A percentile compares a stretch with the other conserved stretches of the same genome.
Conservation (phyloP, 2,329 filamentous ascomycete genomes). For the Aotearoamyces nothofagi region DNA sequence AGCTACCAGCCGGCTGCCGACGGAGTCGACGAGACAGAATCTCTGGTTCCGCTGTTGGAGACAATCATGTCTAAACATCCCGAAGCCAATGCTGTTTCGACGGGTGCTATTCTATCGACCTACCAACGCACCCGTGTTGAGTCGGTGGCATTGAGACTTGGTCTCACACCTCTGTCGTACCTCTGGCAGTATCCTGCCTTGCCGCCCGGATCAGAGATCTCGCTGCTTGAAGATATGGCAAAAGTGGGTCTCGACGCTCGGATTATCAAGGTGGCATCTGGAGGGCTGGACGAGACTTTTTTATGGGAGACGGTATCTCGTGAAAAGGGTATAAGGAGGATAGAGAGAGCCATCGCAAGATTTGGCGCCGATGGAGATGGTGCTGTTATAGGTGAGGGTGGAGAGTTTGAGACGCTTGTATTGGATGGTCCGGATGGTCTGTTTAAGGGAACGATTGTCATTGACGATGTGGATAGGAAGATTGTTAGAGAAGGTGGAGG, state of each 20-base stretch:
- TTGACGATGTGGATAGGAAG: slow-evolving; percentile 36
- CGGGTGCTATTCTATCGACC: slow-evolving; percentile 84
- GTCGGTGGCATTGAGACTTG: slow-evolving; percentile 73
- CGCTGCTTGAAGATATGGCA: slow-evolving; percentile 71
- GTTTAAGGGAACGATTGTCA: slow-evolving; percentile 56
- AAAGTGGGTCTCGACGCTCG: slow-evolving; percentile 66
- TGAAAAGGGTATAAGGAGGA: slow-evolving; percentile 26
- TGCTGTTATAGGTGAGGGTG: slow-evolving; percentile 77
- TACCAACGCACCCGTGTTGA: slow-evolving; percentile 96
- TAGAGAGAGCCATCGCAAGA: slow-evolving; percentile 39
- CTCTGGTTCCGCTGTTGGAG: slow-evolving; percentile 59
- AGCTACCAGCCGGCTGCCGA: slow-evolving; percentile 39
- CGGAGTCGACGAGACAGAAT: slow-evolving; percentile 69
- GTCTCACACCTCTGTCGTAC: slow-evolving; percentile 68
- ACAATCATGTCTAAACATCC: slow-evolving; percentile 56
- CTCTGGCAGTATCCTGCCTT: slow-evolving; percentile 83
- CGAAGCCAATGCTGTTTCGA: slow-evolving; percentile 70
- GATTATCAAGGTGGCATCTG: slow-evolving; percentile 89
- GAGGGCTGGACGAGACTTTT: slow-evolving; percentile 66
- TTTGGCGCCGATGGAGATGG: slow-evolving; percentile 54
- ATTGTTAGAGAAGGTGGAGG: slow-evolving; percentile 59
- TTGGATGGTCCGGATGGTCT: slow-evolving; percentile 60
- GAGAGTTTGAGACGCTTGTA: slow-evolving; percentile 90
- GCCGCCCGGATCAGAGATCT: slow-evolving; percentile 27
- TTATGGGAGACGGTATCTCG: slow-evolving; percentile 70